phyloP scores from a whole-genome alignment of 306 rosid genomes.

The Castanea sativa region DNA sequence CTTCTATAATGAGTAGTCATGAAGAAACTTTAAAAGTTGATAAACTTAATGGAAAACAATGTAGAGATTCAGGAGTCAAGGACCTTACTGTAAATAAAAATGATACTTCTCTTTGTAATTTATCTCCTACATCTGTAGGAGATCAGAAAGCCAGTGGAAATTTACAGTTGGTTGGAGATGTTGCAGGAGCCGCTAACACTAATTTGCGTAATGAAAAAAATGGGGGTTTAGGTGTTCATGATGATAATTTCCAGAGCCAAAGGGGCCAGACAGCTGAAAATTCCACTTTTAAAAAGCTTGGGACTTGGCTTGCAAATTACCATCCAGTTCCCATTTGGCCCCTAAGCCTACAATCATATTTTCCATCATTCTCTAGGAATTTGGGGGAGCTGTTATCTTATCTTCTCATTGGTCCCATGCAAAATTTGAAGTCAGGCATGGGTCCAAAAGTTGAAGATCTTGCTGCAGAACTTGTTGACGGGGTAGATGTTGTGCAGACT shows the following conservation, averaged over 20 bases:
- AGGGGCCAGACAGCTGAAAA: conserved; percentile 35
- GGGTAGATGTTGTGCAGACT: conserved; percentile 39
- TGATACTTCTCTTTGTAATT: conserved; percentile 22
- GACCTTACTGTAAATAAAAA: conserved; percentile 26
- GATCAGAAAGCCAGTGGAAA: conserved; percentile 31
- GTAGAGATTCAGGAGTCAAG: conserved; percentile 22
- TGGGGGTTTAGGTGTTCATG: conserved; percentile 28
- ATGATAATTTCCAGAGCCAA: conserved; percentile 28
- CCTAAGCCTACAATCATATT: conserved; percentile 36
- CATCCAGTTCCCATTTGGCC: conserved; percentile 41
- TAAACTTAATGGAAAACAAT: conserved; percentile 21
- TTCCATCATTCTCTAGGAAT: conserved; percentile 41
- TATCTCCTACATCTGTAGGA: conserved; percentile 9
- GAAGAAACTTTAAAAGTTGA: conserved; percentile 23
- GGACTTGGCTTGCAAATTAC: conserved; percentile 28
- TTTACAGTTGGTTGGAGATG: conserved; percentile 19
- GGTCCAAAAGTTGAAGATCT: conserved; percentile 48
- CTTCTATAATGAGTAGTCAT: conserved; percentile 16
- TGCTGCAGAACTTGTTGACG: conserved; percentile 48
- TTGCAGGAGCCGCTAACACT: conserved; percentile 25
- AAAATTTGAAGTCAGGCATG: conserved; percentile 43
- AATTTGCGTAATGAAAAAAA: conserved; percentile 32
- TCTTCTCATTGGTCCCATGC: conserved; percentile 44
- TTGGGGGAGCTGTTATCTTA: conserved; percentile 39
- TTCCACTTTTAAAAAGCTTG: conserved; percentile 31